These are phyloP conservation scores for Heterobasidion occidentale DNA, from an alignment of 1,284 basidiomycete species.

Conservation along the genomic window DNA sequence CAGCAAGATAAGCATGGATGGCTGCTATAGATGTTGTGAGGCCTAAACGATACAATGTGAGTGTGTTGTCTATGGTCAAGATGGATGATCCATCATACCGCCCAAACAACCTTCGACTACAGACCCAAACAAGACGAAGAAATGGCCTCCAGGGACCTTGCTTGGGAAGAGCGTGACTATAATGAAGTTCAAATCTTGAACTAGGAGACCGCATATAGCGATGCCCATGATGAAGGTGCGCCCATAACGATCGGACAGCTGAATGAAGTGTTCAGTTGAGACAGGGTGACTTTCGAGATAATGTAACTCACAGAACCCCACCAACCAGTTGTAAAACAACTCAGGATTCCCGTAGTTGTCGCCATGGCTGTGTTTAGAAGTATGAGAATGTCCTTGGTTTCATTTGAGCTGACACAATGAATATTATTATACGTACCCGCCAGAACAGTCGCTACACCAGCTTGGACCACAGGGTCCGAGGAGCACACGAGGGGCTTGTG, in stretches of 20 bases:
- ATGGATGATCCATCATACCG: conserved; percentile 32
- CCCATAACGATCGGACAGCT: conserved; percentile 78
- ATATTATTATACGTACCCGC: conserved; percentile 40
- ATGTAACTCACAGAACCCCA: conserved; percentile 64
- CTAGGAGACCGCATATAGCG: conserved; percentile 54
- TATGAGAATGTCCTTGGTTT: background rate
- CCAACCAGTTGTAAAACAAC: conserved; percentile 73
- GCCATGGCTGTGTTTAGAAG: conserved; percentile 39
- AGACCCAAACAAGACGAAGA: conserved; percentile 75
- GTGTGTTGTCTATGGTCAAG: background rate
- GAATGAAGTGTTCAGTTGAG: conserved; percentile 1
- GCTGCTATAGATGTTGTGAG: conserved; percentile 39
- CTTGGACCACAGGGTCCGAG: conserved; percentile 64
- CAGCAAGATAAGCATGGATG: conserved; percentile 58
- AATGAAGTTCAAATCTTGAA: conserved; percentile 63
- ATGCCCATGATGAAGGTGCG: conserved; percentile 61
- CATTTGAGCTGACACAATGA: too few relatives aligned
- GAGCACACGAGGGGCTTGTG: conserved; percentile 39
- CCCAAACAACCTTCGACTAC: conserved; percentile 73
- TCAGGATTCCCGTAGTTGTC: conserved; percentile 61
- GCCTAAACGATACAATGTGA: conserved; percentile 28
- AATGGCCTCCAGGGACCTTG: conserved; percentile 71
- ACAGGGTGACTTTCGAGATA: background rate
- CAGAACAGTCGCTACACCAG: conserved; percentile 61
- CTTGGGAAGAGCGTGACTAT: conserved; percentile 53